These are phyloP conservation scores for Leccinum pachyderme DNA, from an alignment of 1,284 basidiomycete species.

Conservation along the genomic window DNA sequence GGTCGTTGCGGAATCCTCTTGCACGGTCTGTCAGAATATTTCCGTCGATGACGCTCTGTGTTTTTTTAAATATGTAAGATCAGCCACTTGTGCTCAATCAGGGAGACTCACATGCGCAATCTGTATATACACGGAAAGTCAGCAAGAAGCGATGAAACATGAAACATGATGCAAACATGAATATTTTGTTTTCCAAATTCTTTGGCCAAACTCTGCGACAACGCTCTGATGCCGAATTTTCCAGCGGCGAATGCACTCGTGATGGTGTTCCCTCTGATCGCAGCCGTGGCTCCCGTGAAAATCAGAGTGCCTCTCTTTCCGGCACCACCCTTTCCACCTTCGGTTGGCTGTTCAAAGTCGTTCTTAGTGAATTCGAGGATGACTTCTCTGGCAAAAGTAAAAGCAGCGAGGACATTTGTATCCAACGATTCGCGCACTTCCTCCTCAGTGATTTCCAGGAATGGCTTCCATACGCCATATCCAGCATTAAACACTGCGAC, in stretches of 20 bases:
- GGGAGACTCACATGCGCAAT: slow-evolving; percentile 57
- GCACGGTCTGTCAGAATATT: slow-evolving; percentile 51
- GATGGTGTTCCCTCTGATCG: slow-evolving; percentile 58
- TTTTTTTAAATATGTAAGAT: not conserved
- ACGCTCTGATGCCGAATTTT: slow-evolving; percentile 64
- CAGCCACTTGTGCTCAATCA: not conserved
- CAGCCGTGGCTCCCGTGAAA: slow-evolving; percentile 77
- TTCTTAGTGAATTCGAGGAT: slow-evolving; percentile 65
- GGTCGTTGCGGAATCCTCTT: slow-evolving; percentile 26
- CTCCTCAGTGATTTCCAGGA: slow-evolving; percentile 63
- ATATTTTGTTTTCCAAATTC: slow-evolving; percentile 81
- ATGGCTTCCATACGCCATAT: slow-evolving; percentile 59
- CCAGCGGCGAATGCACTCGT: slow-evolving; percentile 70
- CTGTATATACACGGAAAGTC: slow-evolving; percentile 31
- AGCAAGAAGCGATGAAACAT: not conserved
- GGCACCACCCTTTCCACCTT: slow-evolving; percentile 36
- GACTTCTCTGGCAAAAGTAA: slow-evolving; percentile 65
- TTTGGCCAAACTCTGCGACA: slow-evolving; percentile 75
- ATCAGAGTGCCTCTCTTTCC: slow-evolving; percentile 65
- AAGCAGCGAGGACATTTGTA: slow-evolving; percentile 59
- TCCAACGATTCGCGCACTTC: slow-evolving; percentile 52
- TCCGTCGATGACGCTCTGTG: slow-evolving; percentile 62
- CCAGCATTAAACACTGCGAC: slow-evolving; percentile 69
- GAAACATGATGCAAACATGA: slow-evolving; percentile 46
- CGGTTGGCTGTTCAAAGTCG: slow-evolving; percentile 38